These are phyloP conservation scores for Calonectria naviculata DNA, from an alignment of 2,329 filamentous ascomycete genomes.

Conservation along the genomic window DNA sequence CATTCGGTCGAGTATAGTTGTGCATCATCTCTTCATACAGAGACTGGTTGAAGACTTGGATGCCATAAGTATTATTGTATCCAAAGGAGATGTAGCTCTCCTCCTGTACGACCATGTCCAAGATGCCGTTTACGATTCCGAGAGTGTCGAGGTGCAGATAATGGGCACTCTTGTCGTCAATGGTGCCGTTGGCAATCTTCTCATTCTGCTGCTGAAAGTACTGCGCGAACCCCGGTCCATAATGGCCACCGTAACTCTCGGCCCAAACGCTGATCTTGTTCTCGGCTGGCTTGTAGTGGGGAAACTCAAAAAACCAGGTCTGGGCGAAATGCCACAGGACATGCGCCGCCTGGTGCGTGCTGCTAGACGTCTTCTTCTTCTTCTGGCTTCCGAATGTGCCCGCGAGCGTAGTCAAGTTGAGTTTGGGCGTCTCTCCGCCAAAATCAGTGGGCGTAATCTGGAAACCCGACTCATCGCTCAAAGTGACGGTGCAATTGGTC, in stretches of 20 bases:
- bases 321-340: constrained; percentile 76
- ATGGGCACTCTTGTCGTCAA: constrained; percentile 56
- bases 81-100: constrained; percentile 67
- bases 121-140: constrained; percentile 76
- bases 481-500: constrained; percentile 70
- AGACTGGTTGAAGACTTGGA: constrained; percentile 65
- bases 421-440: constrained; percentile 48
- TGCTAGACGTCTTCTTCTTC: constrained; percentile 53
- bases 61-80: constrained; percentile 71
- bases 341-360: constrained; percentile 64
- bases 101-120: constrained; percentile 72
- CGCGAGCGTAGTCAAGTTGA: constrained; percentile 51
- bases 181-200: constrained; percentile 47
- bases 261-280: constrained; percentile 73
- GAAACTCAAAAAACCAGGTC: constrained; percentile 67
- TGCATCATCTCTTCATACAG: constrained; percentile 41
- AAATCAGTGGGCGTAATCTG: constrained; percentile 53
- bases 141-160: constrained; percentile 67
- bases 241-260: constrained; percentile 78
- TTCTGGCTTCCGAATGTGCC: constrained; percentile 48
- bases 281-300: constrained; percentile 65
- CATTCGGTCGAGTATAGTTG: constrained; percentile 48
- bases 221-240: constrained; percentile 71
- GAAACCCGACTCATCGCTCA: constrained; percentile 59
- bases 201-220: constrained; percentile 72